Percentiles rank a stretch among this genome's conserved stretches.
These are phyloP conservation scores for Petrea volubilis DNA, from an alignment of 257 asterid genomes.

Conservation along the genomic window DNA sequence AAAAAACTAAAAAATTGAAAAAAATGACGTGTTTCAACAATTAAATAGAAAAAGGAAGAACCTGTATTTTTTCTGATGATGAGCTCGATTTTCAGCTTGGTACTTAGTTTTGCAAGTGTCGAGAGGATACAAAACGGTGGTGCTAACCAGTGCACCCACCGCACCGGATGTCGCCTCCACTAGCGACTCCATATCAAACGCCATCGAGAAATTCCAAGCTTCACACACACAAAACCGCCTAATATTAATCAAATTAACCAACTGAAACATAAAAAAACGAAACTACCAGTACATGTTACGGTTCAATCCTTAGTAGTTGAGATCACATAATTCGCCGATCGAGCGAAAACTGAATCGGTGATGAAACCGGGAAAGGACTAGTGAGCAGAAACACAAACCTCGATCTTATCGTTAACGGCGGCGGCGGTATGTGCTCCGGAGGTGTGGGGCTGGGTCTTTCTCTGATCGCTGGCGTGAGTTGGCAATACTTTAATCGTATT, in stretches of 20 bases:
- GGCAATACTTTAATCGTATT: conserved; percentile 18
- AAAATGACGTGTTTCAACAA: not conserved
- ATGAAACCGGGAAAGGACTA: not conserved
- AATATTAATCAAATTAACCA: not conserved
- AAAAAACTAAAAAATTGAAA: not conserved
- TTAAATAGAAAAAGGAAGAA: conserved; percentile 12
- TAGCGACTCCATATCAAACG: conserved; percentile 70
- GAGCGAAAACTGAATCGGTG: not conserved
- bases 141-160: conserved; percentile 85
- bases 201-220: conserved; percentile 34
- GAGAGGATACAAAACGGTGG: conserved; percentile 82
- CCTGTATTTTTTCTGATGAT: conserved; percentile 78
- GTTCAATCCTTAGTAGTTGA: not conserved
- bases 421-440: conserved; percentile 3
- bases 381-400: conserved; percentile 17
- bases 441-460: not conserved
- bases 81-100: conserved; percentile 93
- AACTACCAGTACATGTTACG: not conserved
- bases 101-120: conserved; percentile 93
- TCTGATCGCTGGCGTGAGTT: conserved; percentile 26
- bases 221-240: not conserved
- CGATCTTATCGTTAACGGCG: not conserved
- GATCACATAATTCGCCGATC: conserved; percentile 28
- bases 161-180: conserved; percentile 98
- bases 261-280: conserved; percentile 1